Evolutionary conservation across 148 eudicot species (phyloP), one percentile per base, ranked within the genome.

Genomic region (Arbutus unedo): DNA sequence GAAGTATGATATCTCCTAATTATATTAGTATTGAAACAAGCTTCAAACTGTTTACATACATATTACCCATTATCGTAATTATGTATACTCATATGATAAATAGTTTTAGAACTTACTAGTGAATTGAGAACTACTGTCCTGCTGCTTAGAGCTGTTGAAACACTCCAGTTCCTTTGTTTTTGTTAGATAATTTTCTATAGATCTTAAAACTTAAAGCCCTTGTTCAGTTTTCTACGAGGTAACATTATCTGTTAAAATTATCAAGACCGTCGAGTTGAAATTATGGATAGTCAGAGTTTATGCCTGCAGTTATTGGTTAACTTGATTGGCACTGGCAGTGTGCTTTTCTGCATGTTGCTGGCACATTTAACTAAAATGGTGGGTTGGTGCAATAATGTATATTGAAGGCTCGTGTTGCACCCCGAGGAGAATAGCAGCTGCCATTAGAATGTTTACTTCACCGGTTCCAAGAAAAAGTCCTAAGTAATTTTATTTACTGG

Each of bases 1-100:
- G 25, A 91, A 86, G 94, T 93, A 90, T 70, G 91, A 78, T 82
- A 56, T 78, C 54, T 70, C 31, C 60, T 49, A 25, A 66, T 43
- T 49, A 6, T 64, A 10, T 49, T 64, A 38, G 49, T 19, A 15
- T 60, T 64, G 43, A 60, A 67, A 10, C 50, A 16, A 62, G 73
- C 31, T 49, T 82, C 79, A 19, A 66, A 59, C 62, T 60, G 11
- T 71, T 23, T 55, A 2, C 18, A 1, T 19, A n/a, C 18, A 7
- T 54, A 7, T 56, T 54, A 2, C 55, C 7, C 3, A 4, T 77
- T 4, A 31, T 73, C 76, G 8, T 47, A 44, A 25, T 73, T 43
- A 45, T 18, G 5, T 6, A 8, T 47, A n/a, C 15, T 78, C 45
- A 2, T 77, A 41, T 76, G 48, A 76, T 44, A 6, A 19, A 57